These are phyloP conservation scores for Diplodia sapinea DNA, from an alignment of 2,329 filamentous ascomycete species.

Conservation along the genomic window DNA sequence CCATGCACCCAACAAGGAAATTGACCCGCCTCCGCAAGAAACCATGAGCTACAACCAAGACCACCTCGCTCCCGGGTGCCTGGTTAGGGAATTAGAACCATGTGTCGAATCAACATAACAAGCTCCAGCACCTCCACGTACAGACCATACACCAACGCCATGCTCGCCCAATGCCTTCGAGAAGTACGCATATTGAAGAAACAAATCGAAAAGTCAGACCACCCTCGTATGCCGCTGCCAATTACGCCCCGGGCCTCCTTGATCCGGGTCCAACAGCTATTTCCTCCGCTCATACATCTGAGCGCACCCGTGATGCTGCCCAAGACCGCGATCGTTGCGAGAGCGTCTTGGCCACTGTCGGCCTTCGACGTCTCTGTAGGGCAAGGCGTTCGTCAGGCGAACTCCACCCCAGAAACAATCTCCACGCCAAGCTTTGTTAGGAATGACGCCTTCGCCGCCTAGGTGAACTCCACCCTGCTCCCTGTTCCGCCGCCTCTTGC, in stretches of 20 bases:
- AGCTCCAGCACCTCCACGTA: constrained; percentile 24
- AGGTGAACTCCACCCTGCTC: constrained; percentile 50
- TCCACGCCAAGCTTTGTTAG: constrained; percentile 40
- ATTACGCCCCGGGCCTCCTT: constrained; percentile 14
- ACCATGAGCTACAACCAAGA: constrained; percentile 22
- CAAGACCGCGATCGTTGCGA: constrained; percentile 5
- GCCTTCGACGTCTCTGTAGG: constrained; percentile 3
- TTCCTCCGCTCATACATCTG: background rate
- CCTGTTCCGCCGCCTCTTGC: constrained; percentile 35
- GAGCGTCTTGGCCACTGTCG: background rate
- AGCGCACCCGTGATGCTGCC: background rate
- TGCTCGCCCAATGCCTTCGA: constrained; percentile 17
- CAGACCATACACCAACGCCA: constrained; percentile 20
- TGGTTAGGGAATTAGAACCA: constrained; percentile 27
- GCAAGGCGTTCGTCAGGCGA: constrained; percentile 40
- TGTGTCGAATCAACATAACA: constrained; percentile 16
- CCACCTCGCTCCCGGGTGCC: constrained; percentile 21
- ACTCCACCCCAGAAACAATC: constrained; percentile 48
- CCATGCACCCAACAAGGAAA: constrained; percentile 17
- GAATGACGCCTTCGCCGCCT: constrained; percentile 22
- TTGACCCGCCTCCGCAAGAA: constrained; percentile 18
- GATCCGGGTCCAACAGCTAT: background rate
- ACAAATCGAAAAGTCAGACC: constrained; percentile 21
- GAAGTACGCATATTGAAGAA: constrained; percentile 2
- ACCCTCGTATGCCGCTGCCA: constrained; percentile 10